Percentiles rank a stretch among this genome's conserved stretches.
phyloP scores from a whole-genome alignment of 345 rosid species.

The Citrus australasica region DNA sequence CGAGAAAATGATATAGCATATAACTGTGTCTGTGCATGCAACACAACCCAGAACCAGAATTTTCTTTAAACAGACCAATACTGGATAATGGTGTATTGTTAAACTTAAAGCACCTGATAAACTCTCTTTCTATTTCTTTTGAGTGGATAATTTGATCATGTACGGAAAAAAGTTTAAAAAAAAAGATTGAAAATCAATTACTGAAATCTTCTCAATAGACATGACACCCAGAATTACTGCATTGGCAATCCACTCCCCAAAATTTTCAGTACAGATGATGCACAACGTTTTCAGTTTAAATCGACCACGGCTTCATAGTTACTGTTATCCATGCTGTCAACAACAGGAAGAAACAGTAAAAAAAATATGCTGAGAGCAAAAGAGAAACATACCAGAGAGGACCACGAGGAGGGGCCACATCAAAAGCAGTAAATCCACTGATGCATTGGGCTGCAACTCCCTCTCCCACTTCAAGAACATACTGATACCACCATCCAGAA shows the following conservation, averaged over 20 bases:
- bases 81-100: neutral
- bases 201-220: neutral
- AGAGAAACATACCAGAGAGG: conserved; percentile 45
- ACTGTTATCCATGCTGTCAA: too few relatives aligned
- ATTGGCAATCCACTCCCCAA: too few relatives aligned
- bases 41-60: neutral
- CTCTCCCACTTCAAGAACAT: conserved; percentile 54
- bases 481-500: conserved; percentile 29
- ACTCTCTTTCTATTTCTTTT: neutral
- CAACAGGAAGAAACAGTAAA: neutral
- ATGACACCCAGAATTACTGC: neutral
- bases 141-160: neutral
- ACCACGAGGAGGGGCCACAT: conserved; percentile 57
- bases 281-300: too few relatives aligned
- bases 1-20: neutral
- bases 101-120: neutral
- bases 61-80: neutral
- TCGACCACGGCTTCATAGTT: too few relatives aligned
- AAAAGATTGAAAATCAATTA: neutral
- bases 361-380: neutral
- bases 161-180: neutral
- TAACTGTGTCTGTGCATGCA: too few relatives aligned
- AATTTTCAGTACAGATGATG: too few relatives aligned
- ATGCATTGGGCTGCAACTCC: conserved; percentile 56
- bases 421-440: conserved; percentile 59